A percentile compares a stretch with the other conserved stretches of the same genome.
Evolutionary conservation across 2,329 filamentous ascomycete genomes (phyloP).

Genomic region (Aspergillus novoparasiticus): DNA sequence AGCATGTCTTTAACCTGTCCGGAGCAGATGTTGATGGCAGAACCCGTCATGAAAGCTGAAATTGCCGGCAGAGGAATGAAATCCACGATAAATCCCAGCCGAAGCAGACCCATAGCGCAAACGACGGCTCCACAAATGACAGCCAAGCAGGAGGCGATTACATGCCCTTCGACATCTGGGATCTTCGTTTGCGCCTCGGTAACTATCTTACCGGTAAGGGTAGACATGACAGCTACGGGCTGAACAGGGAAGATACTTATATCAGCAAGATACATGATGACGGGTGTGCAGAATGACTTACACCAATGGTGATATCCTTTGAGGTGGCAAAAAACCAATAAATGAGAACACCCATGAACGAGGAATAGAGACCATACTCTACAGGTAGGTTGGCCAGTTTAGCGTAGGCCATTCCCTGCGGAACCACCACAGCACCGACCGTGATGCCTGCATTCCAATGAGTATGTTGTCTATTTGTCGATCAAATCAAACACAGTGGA

Average conservation of each 20-base stretch:
- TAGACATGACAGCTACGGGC: constrained; percentile 95
- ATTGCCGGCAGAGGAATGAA: constrained; percentile 89
- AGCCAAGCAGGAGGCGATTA: constrained; percentile 76
- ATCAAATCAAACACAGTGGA: not conserved
- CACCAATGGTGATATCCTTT: constrained; percentile 96
- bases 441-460: constrained; percentile 58
- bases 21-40: constrained; percentile 81
- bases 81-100: constrained; percentile 88
- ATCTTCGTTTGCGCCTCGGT: constrained; percentile 59
- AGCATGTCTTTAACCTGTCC: constrained; percentile 83
- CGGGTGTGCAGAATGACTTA: constrained; percentile 49
- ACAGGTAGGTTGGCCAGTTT: constrained; percentile 76
- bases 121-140: constrained; percentile 79
- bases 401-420: constrained; percentile 95
- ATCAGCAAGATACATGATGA: not conserved
- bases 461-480: not conserved
- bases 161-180: constrained; percentile 59
- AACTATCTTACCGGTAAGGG: constrained; percentile 82
- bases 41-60: constrained; percentile 95
- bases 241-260: constrained; percentile 35
- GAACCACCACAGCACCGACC: constrained; percentile 81
- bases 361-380: constrained; percentile 88
- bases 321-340: constrained; percentile 99
- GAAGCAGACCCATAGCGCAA: constrained; percentile 73
- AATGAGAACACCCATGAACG: constrained; percentile 90